These are phyloP conservation scores for Friedmanniomyces endolithicus DNA, from an alignment of 495 filamentous ascomycete species.

Conservation along the genomic window DNA sequence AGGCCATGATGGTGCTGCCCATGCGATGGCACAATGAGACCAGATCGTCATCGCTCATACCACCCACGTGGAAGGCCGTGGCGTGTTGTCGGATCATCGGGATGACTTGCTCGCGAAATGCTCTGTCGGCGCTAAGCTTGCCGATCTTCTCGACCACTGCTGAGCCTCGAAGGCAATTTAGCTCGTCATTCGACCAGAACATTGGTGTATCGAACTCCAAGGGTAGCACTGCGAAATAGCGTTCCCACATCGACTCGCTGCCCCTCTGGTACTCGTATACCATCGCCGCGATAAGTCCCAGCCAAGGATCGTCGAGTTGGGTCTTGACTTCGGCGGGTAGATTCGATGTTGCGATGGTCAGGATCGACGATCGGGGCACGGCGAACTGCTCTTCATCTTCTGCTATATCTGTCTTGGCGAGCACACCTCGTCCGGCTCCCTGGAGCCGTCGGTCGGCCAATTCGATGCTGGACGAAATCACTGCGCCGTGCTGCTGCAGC, in stretches of 20 bases:
- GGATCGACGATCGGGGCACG: conserved; percentile 44
- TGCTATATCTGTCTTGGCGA: conserved; percentile 44
- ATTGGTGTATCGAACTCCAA: conserved; percentile 73
- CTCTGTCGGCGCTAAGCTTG: conserved; percentile 53
- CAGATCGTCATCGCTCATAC: conserved; percentile 29
- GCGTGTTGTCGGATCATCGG: conserved; percentile 43
- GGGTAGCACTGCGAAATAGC: conserved; percentile 74
- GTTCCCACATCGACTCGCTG: conserved; percentile 54
- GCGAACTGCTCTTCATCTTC: conserved; percentile 55
- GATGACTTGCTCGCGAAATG: conserved; percentile 50
- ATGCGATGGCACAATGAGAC: conserved; percentile 58
- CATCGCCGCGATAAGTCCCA: conserved; percentile 64
- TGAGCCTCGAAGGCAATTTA: conserved; percentile 63
- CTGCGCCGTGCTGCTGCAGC: conserved; percentile 40
- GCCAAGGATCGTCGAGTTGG: conserved; percentile 36
- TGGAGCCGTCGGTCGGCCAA: conserved; percentile 41
- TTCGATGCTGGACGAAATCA: conserved; percentile 42
- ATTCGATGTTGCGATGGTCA: conserved; percentile 32
- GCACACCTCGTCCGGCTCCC: conserved; percentile 48
- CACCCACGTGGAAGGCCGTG: conserved; percentile 39
- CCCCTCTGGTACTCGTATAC: conserved; percentile 61
- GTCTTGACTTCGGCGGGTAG: conserved; percentile 17
- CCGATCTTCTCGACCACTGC: conserved; percentile 69
- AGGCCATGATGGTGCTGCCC: conserved; percentile 84
- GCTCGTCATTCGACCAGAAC: conserved; percentile 69